These are phyloP conservation scores for Aspergillus saccharolyticus DNA, from an alignment of 495 filamentous ascomycete genomes.

Conservation along the genomic window DNA sequence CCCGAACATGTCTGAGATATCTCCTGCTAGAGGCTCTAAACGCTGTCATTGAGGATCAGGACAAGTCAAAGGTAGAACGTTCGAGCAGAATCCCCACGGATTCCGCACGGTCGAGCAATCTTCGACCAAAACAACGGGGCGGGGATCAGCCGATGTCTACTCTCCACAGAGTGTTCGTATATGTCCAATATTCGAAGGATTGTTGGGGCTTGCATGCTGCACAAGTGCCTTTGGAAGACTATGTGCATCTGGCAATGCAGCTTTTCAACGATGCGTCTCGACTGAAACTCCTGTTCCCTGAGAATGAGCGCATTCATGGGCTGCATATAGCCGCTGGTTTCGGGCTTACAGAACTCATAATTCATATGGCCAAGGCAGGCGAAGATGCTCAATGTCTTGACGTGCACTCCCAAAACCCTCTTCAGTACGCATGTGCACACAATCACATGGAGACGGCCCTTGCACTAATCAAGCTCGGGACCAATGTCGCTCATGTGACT, in stretches of 20 bases:
- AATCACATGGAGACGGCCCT: not conserved
- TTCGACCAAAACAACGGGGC: no score
- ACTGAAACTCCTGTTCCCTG: not conserved
- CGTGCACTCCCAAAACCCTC: not conserved
- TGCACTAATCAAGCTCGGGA: not conserved
- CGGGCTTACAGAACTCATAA: not conserved
- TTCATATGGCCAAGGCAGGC: not conserved
- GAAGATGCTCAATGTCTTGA: not conserved
- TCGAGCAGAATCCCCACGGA: not conserved
- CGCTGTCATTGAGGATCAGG: not conserved
- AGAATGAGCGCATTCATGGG: constrained; percentile 1
- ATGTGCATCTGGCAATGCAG: not conserved
- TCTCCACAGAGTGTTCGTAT: no score
- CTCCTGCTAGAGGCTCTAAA: not conserved
- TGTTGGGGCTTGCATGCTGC: constrained; percentile 5
- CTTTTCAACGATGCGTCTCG: not conserved
- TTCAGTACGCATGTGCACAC: not conserved
- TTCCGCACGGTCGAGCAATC: no score
- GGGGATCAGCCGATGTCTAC: no score
- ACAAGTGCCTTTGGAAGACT: not conserved
- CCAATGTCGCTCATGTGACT: not conserved
- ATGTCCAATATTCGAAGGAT: not conserved
- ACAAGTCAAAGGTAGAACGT: not conserved
- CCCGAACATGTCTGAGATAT: not conserved
- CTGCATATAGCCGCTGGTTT: constrained; percentile 6